Percentiles rank a stretch among this genome's conserved stretches.
phyloP scores from a whole-genome alignment of 805 yeast genomes.

The Saccharomycopsis microspora region DNA sequence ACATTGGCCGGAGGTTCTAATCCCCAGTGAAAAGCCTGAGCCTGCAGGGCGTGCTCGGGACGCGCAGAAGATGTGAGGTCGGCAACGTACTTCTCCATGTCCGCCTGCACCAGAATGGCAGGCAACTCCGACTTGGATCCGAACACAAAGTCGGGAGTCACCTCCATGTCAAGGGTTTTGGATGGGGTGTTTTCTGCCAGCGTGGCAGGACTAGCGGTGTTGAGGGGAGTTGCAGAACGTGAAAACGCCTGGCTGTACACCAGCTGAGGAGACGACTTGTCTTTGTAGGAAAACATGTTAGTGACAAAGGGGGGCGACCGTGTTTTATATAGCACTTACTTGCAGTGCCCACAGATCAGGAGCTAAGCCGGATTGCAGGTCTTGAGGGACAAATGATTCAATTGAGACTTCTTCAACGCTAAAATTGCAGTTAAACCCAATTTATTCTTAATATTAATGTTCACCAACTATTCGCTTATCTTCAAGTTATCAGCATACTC shows the following conservation, averaged over 20 bases:
- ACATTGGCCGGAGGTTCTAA: not conserved
- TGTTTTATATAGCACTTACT: not conserved
- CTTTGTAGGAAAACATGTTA: not conserved
- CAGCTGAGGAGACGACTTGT: slow-evolving; percentile 8
- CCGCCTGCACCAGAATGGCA: slow-evolving; percentile 1
- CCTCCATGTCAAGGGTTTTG: slow-evolving; percentile 7
- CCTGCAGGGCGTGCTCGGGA: not conserved
- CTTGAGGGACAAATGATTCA: too few relatives aligned
- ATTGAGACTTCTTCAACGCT: too few relatives aligned
- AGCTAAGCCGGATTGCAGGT: not conserved
- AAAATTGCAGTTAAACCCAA: too few relatives aligned
- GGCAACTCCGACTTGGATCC: slow-evolving; percentile 5
- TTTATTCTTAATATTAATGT: too few relatives aligned
- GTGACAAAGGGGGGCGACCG: not conserved
- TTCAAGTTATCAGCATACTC: too few relatives aligned
- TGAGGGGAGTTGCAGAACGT: slow-evolving; percentile 11
- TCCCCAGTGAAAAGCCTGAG: not conserved
- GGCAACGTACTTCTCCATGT: slow-evolving; percentile 12
- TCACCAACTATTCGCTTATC: too few relatives aligned
- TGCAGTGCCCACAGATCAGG: not conserved
- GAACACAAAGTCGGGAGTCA: slow-evolving; percentile 1
- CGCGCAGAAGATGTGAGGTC: slow-evolving; percentile 1
- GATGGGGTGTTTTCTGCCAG: slow-evolving; percentile 15
- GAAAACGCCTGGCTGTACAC: slow-evolving; percentile 13
- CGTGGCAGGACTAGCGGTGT: slow-evolving; percentile 6